A percentile compares a stretch with the other conserved stretches of the same genome.
These are phyloP conservation scores for Hexamita inflata DNA, from an alignment of 208 protist species.

Conservation along the genomic window DNA sequence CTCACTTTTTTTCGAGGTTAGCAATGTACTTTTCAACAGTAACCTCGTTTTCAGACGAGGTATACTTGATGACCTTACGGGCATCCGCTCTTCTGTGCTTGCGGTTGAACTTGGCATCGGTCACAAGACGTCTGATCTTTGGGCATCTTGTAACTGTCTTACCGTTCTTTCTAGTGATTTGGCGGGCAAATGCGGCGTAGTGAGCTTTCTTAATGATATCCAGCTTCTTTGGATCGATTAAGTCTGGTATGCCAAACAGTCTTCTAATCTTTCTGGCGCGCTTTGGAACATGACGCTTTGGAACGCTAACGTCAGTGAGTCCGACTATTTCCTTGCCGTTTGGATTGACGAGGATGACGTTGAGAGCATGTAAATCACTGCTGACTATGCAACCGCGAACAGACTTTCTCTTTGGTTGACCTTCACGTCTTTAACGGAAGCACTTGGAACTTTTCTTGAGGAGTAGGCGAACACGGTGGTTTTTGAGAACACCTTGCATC, in stretches of 20 bases:
- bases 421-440: conserved; percentile 63
- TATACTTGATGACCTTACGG: no score
- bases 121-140: conserved; percentile 97
- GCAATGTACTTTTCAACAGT: no score
- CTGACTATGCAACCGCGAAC: conserved; percentile 91
- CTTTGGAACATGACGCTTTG: conserved; percentile 92
- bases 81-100: not conserved
- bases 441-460: conserved; percentile 56
- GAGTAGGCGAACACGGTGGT: conserved; percentile 85
- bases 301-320: conserved; percentile 77
- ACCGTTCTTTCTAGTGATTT: conserved; percentile 62
- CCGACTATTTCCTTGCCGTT: conserved; percentile 79
- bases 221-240: conserved; percentile 58
- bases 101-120: conserved; percentile 30
- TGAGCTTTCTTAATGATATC: conserved; percentile 68
- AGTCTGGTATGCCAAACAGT: conserved; percentile 66
- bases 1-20: no score
- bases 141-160: conserved; percentile 80
- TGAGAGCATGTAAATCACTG: conserved; percentile 78
- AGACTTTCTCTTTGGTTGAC: conserved; percentile 90
- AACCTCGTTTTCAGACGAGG: no score
- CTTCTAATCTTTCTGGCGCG: conserved; percentile 93
- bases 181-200: conserved; percentile 83
- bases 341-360: conserved; percentile 83
- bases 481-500: conserved; percentile 89